Conservation (phyloP, 192 early-diverging fungal genomes). For the Coemansia sp. region DNA sequence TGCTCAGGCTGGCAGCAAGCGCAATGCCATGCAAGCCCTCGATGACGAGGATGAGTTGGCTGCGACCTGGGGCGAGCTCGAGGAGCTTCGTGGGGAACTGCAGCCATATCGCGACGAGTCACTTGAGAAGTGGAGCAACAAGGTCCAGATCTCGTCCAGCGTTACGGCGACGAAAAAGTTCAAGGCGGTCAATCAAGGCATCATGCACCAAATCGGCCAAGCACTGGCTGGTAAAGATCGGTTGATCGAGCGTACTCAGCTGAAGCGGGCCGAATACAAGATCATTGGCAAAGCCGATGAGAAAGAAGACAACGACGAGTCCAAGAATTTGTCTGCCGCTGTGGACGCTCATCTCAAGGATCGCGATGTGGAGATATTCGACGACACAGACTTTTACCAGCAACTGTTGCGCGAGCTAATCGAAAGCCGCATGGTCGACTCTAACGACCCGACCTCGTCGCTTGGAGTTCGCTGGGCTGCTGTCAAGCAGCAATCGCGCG, state of each 20-base stretch:
- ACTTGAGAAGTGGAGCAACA: constrained; percentile 94
- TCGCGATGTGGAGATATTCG: constrained; percentile 79
- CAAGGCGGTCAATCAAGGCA: constrained; percentile 91
- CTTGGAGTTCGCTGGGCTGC: constrained; percentile 85
- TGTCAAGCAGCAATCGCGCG: constrained; percentile 66
- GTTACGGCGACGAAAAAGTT: constrained; percentile 86
- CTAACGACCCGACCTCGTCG: constrained; percentile 80
- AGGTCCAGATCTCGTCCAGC: constrained; percentile 75
- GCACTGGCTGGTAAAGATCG: constrained; percentile 74
- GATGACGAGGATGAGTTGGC: constrained; percentile 21
- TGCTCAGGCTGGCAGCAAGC: constrained; percentile 26
- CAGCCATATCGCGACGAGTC: constrained; percentile 81
- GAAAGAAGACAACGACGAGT: constrained; percentile 15
- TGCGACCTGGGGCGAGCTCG: constrained; percentile 28
- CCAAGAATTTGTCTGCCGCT: constrained; percentile 63
- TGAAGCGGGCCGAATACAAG: constrained; percentile 75
- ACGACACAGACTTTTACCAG: constrained; percentile 96
- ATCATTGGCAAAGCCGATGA: constrained; percentile 41
- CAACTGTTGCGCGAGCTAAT: constrained; percentile 93
- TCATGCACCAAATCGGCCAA: constrained; percentile 74
- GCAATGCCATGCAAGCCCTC: constrained; percentile 1
- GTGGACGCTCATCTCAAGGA: constrained; percentile 69
- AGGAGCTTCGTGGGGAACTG: constrained; percentile 55
- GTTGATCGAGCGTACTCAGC: constrained; percentile 84
- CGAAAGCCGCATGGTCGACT: constrained; percentile 89